A percentile compares a stretch with the other conserved stretches of the same genome.
Conservation (phyloP, 345 rosid species). For the Eucalyptus tenuipes region DNA sequence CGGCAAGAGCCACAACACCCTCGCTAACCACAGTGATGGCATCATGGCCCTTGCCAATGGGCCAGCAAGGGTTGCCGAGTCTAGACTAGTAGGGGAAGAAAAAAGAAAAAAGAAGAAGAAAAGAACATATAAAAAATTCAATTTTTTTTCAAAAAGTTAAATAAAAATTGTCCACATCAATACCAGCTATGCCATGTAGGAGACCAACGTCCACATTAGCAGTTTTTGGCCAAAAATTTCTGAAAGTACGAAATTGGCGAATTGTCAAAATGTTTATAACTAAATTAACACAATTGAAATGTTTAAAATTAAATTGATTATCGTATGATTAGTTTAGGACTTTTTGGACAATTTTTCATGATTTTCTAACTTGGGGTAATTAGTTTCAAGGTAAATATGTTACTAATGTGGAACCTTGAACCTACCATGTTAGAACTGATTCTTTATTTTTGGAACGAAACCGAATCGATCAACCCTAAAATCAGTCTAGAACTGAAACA, state of each 20-base stretch:
- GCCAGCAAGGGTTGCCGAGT: neutral
- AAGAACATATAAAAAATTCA: too few species aligned
- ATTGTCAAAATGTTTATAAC: too few species aligned
- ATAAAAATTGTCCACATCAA: rapidly evolving
- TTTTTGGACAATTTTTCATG: too few species aligned
- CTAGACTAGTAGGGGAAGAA: neutral
- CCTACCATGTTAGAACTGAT: rapidly evolving
- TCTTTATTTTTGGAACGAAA: too few species aligned
- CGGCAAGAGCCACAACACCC: neutral
- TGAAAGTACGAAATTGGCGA: rapidly evolving
- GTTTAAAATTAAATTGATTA: too few species aligned
- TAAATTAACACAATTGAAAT: too few species aligned
- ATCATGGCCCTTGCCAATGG: neutral
- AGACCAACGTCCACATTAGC: rapidly evolving
- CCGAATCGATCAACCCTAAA: too few species aligned
- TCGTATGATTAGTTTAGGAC: rapidly evolving
- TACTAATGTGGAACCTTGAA: rapidly evolving
- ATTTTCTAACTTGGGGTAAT: too few species aligned
- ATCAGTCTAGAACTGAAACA: rapidly evolving
- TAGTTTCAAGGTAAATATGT: rapidly evolving
- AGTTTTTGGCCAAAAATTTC: too few species aligned
- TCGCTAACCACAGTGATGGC: rapidly evolving
- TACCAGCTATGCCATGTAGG: rapidly evolving
- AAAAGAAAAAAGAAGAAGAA: too few species aligned
- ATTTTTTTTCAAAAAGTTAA: too few species aligned